phyloP scores from a whole-genome alignment of 306 rosid genomes.

The Oxytropis ochrocephala region DNA sequence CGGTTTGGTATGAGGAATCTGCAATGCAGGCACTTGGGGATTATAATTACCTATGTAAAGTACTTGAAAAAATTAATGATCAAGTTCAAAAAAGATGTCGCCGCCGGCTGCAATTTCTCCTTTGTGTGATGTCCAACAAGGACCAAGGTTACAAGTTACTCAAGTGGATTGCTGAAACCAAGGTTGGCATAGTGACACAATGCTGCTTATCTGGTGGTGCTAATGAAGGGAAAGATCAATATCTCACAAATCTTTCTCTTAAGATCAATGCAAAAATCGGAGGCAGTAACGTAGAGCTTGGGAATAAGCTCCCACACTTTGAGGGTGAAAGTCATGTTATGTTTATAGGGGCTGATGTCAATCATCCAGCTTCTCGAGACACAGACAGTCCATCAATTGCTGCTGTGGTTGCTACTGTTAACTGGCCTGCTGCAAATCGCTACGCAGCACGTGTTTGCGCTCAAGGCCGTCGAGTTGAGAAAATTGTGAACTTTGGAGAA shows the following conservation, averaged over 20 bases:
- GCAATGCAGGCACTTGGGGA: slow-evolving; percentile 25
- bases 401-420: slow-evolving; percentile 63
- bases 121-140: slow-evolving; percentile 55
- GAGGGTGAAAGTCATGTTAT: slow-evolving; percentile 46
- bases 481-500: slow-evolving; percentile 45
- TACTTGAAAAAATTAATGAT: slow-evolving; percentile 30
- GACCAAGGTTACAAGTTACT: slow-evolving; percentile 53
- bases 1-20: neutral
- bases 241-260: slow-evolving; percentile 59
- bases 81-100: neutral
- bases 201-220: slow-evolving; percentile 51
- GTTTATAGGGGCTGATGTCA: slow-evolving; percentile 87
- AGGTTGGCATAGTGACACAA: slow-evolving; percentile 71
- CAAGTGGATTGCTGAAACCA: slow-evolving; percentile 71
- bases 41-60: slow-evolving; percentile 7
- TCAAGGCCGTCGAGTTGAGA: slow-evolving; percentile 45
- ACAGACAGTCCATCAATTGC: slow-evolving; percentile 56
- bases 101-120: slow-evolving; percentile 44
- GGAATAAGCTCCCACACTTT: slow-evolving; percentile 32
- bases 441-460: slow-evolving; percentile 59
- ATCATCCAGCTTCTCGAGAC: slow-evolving; percentile 54
- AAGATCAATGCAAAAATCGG: slow-evolving; percentile 88
- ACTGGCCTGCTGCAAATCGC: slow-evolving; percentile 80
- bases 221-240: slow-evolving; percentile 39
- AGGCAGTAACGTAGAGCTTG: slow-evolving; percentile 73